A percentile compares a stretch with the other conserved stretches of the same genome.
phyloP scores from a whole-genome alignment of 768 basidiomycete genomes.

The Gloeopeniophorella convolvens region DNA sequence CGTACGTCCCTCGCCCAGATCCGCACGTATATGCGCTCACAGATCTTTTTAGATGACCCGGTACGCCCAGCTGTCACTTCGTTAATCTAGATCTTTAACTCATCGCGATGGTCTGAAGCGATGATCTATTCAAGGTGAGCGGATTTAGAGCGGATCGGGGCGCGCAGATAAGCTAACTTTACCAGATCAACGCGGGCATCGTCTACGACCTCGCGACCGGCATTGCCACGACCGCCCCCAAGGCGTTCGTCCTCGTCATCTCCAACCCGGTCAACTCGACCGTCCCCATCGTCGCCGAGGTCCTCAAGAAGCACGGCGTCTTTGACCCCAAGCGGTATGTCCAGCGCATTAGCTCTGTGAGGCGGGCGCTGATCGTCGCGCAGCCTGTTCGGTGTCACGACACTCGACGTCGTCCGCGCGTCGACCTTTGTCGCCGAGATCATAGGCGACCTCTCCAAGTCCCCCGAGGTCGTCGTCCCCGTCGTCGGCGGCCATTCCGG shows the following conservation, averaged over 20 bases:
- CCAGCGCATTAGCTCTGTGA: not conserved
- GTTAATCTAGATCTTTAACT: conserved; percentile 5
- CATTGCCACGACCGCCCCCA: conserved; percentile 76
- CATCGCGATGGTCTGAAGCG: conserved; percentile 40
- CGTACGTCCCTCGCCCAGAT: conserved; percentile 39
- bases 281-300: conserved; percentile 93
- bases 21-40: not conserved
- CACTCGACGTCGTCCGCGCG: conserved; percentile 95
- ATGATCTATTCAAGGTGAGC: conserved; percentile 89
- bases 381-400: conserved; percentile 96
- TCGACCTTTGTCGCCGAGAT: conserved; percentile 90
- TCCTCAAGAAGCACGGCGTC: conserved; percentile 87
- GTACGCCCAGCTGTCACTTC: conserved; percentile 27
- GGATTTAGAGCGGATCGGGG: not conserved
- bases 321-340: conserved; percentile 86
- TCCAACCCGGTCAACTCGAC: conserved; percentile 99
- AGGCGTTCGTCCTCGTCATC: conserved; percentile 92
- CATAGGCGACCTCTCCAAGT: conserved; percentile 53
- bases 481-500: conserved; percentile 96
- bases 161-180: conserved; percentile 8
- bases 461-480: conserved; percentile 66
- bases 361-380: conserved; percentile 1
- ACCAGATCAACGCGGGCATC: conserved; percentile 95
- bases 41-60: conserved; percentile 40
- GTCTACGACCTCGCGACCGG: conserved; percentile 89